Percentiles rank a stretch among this genome's conserved stretches.
phyloP scores from a whole-genome alignment of 2,329 filamentous ascomycete genomes.

The Fusarium torreyae region DNA sequence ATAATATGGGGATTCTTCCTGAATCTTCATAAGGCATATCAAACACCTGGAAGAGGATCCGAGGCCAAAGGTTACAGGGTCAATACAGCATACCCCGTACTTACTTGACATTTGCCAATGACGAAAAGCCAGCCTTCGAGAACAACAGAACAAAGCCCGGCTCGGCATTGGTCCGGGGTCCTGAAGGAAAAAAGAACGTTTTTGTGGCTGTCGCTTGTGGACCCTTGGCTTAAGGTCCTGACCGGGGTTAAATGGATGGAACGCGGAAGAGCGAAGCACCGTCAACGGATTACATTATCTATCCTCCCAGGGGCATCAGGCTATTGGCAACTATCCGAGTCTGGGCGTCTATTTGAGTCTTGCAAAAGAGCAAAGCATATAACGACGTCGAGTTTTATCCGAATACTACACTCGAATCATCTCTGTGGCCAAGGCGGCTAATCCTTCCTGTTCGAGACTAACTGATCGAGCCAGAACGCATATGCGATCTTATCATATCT shows the following conservation, averaged over 20 bases:
- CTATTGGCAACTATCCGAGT: constrained; percentile 7
- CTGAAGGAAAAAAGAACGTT: background rate
- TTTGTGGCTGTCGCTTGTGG: background rate
- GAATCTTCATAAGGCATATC: background rate
- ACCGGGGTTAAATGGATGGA: constrained; percentile 31
- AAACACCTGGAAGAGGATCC: background rate
- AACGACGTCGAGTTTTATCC: background rate
- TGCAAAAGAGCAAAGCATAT: constrained; percentile 10
- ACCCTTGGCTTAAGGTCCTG: background rate
- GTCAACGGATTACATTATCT: constrained; percentile 24
- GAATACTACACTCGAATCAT: constrained; percentile 1
- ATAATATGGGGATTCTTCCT: background rate
- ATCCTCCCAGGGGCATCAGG: constrained; percentile 20
- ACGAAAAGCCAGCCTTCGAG: constrained; percentile 25
- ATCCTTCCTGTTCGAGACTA: constrained; percentile 30
- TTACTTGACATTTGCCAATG: background rate
- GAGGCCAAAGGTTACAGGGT: background rate
- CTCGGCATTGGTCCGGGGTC: constrained; percentile 16
- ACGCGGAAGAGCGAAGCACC: constrained; percentile 39
- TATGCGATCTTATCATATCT: background rate
- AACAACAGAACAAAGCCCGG: constrained; percentile 19
- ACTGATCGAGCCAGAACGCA: constrained; percentile 16
- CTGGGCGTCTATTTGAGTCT: constrained; percentile 7
- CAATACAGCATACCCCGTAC: background rate
- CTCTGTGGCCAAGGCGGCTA: constrained; percentile 9